These are phyloP conservation scores for Dillenia turbinata DNA, from an alignment of 164 flowering plant genomes.

Conservation along the genomic window DNA sequence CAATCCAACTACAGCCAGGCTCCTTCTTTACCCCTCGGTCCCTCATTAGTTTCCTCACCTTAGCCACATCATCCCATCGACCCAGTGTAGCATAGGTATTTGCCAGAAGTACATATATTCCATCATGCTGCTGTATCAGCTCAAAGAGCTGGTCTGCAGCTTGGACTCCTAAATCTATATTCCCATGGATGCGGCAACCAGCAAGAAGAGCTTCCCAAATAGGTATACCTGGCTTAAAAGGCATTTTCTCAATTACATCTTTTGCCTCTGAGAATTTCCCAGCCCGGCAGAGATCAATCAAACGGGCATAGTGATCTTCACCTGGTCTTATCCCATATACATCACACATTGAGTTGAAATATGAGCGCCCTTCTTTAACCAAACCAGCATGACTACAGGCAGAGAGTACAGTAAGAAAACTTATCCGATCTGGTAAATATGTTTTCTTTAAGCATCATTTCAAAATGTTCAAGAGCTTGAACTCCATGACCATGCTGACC, in stretches of 20 bases:
- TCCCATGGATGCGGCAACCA: slow-evolving; percentile 67
- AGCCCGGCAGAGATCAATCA: slow-evolving; percentile 75
- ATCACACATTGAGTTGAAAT: slow-evolving; percentile 51
- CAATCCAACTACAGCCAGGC: slow-evolving; percentile 93
- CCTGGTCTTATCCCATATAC: slow-evolving; percentile 53
- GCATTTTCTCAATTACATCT: slow-evolving; percentile 49
- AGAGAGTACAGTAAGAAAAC: slow-evolving; percentile 69
- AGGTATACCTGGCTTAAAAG: slow-evolving; percentile 54
- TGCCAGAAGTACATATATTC: slow-evolving; percentile 60
- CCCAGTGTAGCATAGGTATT: slow-evolving; percentile 62
- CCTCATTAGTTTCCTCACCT: slow-evolving; percentile 65
- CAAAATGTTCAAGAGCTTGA: slow-evolving; percentile 52
- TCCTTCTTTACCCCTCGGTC: slow-evolving; percentile 78
- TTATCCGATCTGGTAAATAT: slow-evolving; percentile 61
- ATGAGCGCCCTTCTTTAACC: slow-evolving; percentile 52
- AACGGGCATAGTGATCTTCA: slow-evolving; percentile 77
- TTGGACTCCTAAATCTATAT: slow-evolving; percentile 54
- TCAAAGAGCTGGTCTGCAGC: slow-evolving; percentile 68
- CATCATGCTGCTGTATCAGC: slow-evolving; percentile 62
- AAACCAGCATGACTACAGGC: slow-evolving; percentile 83
- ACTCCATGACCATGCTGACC: slow-evolving; percentile 79
- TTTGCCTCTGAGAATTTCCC: slow-evolving; percentile 67
- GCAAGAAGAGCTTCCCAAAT: slow-evolving; percentile 81
- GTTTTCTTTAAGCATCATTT: slow-evolving; percentile 52
- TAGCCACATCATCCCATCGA: slow-evolving; percentile 57